Percentiles rank a stretch among this genome's conserved stretches.
Evolutionary conservation across 495 filamentous ascomycete genomes (phyloP).

Genomic region (Penicillium fimorum): DNA sequence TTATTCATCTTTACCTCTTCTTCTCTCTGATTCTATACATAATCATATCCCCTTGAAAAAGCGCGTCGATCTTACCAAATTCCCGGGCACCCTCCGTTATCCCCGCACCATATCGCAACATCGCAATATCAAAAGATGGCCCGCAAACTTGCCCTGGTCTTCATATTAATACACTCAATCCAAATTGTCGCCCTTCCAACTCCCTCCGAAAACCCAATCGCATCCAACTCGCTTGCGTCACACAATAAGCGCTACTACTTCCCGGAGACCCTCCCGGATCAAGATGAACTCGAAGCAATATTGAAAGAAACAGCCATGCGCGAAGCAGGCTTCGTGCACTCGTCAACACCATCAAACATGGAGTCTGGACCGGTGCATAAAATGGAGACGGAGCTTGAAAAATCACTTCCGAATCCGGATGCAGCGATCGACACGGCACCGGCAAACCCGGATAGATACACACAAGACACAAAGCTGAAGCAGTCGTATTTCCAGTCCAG

Average conservation of each 20-base stretch:
- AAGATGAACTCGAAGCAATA: constrained; percentile 12
- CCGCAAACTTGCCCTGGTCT: neutral
- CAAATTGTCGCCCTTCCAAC: constrained; percentile 1
- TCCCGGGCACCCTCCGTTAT: neutral
- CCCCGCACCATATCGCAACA: neutral
- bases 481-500: neutral
- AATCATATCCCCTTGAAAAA: no score
- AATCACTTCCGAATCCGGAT: constrained; percentile 17
- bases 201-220: neutral
- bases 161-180: neutral
- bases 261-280: constrained; percentile 21
- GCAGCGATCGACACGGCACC: constrained; percentile 19
- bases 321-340: constrained; percentile 16
- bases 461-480: neutral
- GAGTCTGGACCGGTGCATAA: neutral
- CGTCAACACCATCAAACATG: neutral
- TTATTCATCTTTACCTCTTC: no score
- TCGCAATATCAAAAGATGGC: neutral
- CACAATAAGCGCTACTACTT: constrained; percentile 21
- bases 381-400: neutral
- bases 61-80: constrained; percentile 14
- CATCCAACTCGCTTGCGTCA: neutral
- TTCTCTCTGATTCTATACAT: no score
- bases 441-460: neutral
- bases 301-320: constrained; percentile 14